These are phyloP conservation scores for Pelargonium australe DNA, from an alignment of 441 rosid species.

Conservation along the genomic window DNA sequence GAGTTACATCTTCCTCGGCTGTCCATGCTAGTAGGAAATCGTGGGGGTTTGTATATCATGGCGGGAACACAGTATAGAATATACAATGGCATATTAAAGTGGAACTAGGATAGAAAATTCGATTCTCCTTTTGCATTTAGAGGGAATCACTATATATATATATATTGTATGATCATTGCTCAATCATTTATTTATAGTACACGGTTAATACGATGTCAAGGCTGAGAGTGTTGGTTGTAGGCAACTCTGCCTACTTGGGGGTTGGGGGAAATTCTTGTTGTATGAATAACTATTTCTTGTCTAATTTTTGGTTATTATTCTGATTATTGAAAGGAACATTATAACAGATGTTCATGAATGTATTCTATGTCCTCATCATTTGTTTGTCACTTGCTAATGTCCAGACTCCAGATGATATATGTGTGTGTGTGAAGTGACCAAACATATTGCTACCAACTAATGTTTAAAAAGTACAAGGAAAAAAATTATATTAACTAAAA, in stretches of 20 bases:
- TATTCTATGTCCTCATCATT: not conserved
- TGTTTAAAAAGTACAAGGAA: too few species aligned
- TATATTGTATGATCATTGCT: constrained; percentile 4
- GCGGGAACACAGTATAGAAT: constrained; percentile 10
- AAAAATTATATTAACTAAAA: too few species aligned
- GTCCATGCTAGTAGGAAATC: not conserved
- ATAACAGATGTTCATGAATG: not conserved
- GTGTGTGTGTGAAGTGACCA: too few species aligned
- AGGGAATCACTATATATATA: not conserved
- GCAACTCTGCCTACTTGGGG: not conserved
- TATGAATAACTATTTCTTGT: not conserved
- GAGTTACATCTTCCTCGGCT: not conserved
- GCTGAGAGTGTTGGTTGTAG: too few species aligned
- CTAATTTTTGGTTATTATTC: not conserved
- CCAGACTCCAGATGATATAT: too few species aligned
- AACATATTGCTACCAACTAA: too few species aligned
- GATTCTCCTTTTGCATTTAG: constrained; percentile 24
- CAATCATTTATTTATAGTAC: not conserved
- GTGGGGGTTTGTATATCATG: constrained; percentile 10
- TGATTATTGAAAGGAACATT: not conserved
- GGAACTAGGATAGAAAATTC: constrained; percentile 21
- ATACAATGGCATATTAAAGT: constrained; percentile 16
- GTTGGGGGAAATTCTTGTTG: not conserved
- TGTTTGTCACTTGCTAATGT: too few species aligned
- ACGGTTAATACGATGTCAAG: not conserved